These are phyloP conservation scores for Carex pumila DNA, from an alignment of 176 grass and related monocot species.

Conservation along the genomic window DNA sequence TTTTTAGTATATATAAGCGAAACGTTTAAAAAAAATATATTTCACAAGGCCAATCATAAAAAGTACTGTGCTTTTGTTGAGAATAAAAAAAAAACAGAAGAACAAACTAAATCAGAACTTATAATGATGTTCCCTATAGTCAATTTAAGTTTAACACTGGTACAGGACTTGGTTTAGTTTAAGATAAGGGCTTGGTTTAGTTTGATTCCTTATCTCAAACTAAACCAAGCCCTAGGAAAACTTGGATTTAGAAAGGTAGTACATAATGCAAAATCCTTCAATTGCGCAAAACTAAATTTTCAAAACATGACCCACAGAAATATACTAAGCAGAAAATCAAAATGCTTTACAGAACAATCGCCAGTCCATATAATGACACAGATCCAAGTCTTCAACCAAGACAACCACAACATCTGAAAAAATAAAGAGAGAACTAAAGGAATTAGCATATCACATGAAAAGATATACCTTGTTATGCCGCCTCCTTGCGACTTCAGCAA, in stretches of 20 bases:
- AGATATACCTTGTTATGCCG: too few relatives aligned
- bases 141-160: slow-evolving; percentile 1
- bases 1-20: too few relatives aligned
- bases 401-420: background rate
- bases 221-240: background rate
- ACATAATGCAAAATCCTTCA: background rate
- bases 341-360: background rate
- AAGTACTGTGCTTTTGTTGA: background rate
- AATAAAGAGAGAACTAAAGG: background rate
- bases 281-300: background rate
- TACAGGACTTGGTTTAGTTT: background rate
- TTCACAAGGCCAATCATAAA: background rate
- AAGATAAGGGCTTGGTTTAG: too few relatives aligned
- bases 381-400: background rate
- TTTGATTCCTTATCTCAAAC: too few relatives aligned
- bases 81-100: background rate
- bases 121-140: background rate
- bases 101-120: background rate
- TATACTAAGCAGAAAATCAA: background rate
- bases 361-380: background rate
- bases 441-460: background rate
- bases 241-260: background rate
- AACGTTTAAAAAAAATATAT: background rate
- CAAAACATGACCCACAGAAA: background rate
- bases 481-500: too few relatives aligned